Base-by-base conservation (phyloP, 345 rosid genomes). In the Acer negundo region DNA sequence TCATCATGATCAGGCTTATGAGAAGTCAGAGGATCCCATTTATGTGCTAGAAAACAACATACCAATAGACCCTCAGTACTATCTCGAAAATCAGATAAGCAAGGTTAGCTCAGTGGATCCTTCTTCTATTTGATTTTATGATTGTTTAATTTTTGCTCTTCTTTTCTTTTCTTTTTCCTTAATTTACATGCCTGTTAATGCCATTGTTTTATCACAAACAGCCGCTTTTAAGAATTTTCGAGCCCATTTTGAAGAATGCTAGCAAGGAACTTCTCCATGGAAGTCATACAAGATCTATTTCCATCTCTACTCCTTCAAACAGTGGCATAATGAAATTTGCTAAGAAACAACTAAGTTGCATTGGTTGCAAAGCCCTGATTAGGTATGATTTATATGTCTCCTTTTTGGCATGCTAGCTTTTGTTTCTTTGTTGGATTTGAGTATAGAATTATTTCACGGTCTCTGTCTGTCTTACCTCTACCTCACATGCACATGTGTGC, bases 261-360 rank as follows among this genome's bases (percentile, higher is more conserved):
- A 91, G 93, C 83, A 86, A 78, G 72, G 98, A 96, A 85, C 99
- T 94, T 80, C 97, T 96, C 73, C 91, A 85, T 23, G 99, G 99
- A 74, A 87, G 88, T 81, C 99, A 96, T 83, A 96, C 94, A 72
- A 90, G 98, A 87, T 91, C 98, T 49, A 92, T 92, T 84, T 90
- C 97, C 64, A 94, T 94, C 58, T 81, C 87, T 70, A 96, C 97
- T 78, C 99, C 99, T 83, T 87, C 97, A 77, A 92, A 83, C 80
- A 89, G 97, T 59, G 98, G 99, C 82, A 91, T 96, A 78, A 94
- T 94, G 99, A 96, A 80, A 86, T 96, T 89, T 80, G 97, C 98
- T 13, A 89, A 92, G 91, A 96, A 90, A 77, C 94, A 87, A 76
- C 90, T 89, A 70, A 89, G 87, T 81, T 94, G 99, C 85, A 80